These are phyloP conservation scores for Chlorella variabilis DNA, from an alignment of 163 green algal species.

Conservation along the genomic window DNA sequence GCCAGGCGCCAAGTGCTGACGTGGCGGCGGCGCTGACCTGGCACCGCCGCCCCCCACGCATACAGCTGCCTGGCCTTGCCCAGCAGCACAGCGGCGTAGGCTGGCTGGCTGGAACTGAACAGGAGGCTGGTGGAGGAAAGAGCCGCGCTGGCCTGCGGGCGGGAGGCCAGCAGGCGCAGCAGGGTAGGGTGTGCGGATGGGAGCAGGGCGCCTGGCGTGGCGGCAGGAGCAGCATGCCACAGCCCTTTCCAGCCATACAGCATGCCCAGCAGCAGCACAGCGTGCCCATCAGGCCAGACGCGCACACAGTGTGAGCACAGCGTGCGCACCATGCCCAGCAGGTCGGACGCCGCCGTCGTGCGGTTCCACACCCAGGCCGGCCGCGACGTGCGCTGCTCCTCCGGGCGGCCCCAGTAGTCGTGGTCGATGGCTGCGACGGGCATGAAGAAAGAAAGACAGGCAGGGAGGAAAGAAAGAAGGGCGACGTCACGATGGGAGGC, in stretches of 20 bases:
- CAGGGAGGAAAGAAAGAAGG: background rate
- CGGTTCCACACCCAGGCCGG: conserved; percentile 45
- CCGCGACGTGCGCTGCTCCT: conserved; percentile 56
- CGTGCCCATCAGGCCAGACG: too few species aligned
- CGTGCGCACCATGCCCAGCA: conserved; percentile 29
- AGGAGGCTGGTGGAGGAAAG: conserved; percentile 61
- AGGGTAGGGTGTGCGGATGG: too few species aligned
- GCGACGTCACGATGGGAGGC: background rate
- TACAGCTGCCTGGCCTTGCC: conserved; percentile 54
- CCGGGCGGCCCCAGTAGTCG: conserved; percentile 56
- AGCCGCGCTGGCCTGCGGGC: conserved; percentile 54
- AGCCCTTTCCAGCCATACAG: too few species aligned
- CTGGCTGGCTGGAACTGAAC: conserved; percentile 44
- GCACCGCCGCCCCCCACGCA: background rate
- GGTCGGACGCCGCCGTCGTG: conserved; percentile 14
- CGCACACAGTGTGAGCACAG: too few species aligned
- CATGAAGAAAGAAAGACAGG: background rate
- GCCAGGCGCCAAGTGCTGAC: too few species aligned
- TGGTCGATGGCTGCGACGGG: conserved; percentile 46
- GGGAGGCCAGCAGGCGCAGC: too few species aligned
- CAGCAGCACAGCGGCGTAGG: conserved; percentile 49
- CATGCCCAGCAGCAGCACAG: too few species aligned
- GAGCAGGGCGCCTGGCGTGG: too few species aligned
- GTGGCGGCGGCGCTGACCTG: too few species aligned
- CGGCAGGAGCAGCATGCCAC: too few species aligned